Percentiles rank a stretch among this genome's conserved stretches.
Evolutionary conservation across 2,329 filamentous ascomycete genomes (phyloP).

Genomic region (Diplodia corticola): DNA sequence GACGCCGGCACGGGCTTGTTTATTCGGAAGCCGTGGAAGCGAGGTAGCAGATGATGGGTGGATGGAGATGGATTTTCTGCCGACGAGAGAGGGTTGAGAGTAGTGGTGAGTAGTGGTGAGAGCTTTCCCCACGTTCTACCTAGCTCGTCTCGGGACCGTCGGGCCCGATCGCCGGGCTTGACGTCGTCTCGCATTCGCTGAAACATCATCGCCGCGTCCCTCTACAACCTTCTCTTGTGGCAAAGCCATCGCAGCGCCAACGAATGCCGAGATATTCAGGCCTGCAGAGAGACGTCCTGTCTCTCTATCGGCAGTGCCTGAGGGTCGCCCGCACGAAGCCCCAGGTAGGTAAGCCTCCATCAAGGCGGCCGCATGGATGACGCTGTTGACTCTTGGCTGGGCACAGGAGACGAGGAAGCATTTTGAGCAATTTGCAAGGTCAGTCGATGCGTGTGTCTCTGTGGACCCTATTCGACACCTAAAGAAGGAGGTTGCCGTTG

Average conservation of each 20-base stretch:
- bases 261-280: slow-evolving; percentile 67
- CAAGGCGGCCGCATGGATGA: slow-evolving; percentile 34
- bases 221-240: not conserved
- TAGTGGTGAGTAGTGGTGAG: no score
- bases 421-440: slow-evolving; percentile 67
- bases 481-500: no score
- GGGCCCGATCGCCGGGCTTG: not conserved
- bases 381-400: slow-evolving; percentile 21
- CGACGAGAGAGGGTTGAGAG: no score
- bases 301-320: slow-evolving; percentile 83
- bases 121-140: slow-evolving; percentile 5
- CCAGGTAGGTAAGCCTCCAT: slow-evolving; percentile 61
- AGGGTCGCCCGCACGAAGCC: slow-evolving; percentile 81
- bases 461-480: no score
- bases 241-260: not conserved
- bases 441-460: slow-evolving; percentile 25
- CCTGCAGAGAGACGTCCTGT: slow-evolving; percentile 84
- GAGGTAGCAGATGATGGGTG: no score
- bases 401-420: slow-evolving; percentile 57
- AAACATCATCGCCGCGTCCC: not conserved
- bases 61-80: no score
- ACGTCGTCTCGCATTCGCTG: not conserved
- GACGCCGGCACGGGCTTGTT: no score
- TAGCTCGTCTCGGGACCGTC: not conserved
- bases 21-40: no score